Percentiles rank a stretch among this genome's conserved stretches.
These are phyloP conservation scores for Parachaetomium inaequale DNA, from an alignment of 495 filamentous ascomycete species.

Conservation along the genomic window DNA sequence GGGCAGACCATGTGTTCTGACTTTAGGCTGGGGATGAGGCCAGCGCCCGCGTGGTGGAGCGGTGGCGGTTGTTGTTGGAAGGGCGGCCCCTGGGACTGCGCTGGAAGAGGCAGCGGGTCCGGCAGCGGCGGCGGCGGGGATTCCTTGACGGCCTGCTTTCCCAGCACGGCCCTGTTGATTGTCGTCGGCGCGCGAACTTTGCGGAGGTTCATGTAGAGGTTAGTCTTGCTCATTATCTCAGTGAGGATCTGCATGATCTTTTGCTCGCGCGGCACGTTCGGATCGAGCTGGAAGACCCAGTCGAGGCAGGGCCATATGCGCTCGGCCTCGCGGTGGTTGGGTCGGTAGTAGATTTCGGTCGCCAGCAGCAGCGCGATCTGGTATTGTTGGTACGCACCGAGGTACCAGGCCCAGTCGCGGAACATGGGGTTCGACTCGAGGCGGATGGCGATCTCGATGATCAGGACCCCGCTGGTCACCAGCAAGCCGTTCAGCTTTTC, in stretches of 20 bases:
- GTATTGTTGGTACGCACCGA: slow-evolving; percentile 54
- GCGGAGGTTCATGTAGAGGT: slow-evolving; percentile 41
- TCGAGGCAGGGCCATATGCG: slow-evolving; percentile 69
- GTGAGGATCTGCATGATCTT: slow-evolving; percentile 41
- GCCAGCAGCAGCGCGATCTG: slow-evolving; percentile 53
- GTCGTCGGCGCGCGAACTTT: slow-evolving; percentile 45
- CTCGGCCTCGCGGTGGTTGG: slow-evolving; percentile 51
- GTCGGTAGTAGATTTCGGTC: slow-evolving; percentile 54
- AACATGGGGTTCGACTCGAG: slow-evolving; percentile 56
- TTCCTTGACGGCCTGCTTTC: slow-evolving; percentile 39
- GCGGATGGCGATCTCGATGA: slow-evolving; percentile 57
- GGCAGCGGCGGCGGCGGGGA: slow-evolving; percentile 23
- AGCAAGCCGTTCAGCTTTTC: slow-evolving; percentile 46
- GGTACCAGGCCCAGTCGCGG: slow-evolving; percentile 53
- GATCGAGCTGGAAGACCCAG: slow-evolving; percentile 63
- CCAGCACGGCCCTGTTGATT: slow-evolving; percentile 35
- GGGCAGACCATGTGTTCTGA: slow-evolving; percentile 1
- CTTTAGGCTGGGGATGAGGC: slow-evolving; percentile 2
- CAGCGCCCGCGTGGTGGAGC: background rate
- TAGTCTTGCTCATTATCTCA: slow-evolving; percentile 42
- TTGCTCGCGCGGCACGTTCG: slow-evolving; percentile 39
- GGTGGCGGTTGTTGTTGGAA: slow-evolving; percentile 9
- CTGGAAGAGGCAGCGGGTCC: background rate
- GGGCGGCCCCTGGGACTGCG: background rate
- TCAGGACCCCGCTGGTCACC: slow-evolving; percentile 48